phyloP scores from a whole-genome alignment of 1,284 basidiomycete species.

The Butyriboletus appendiculatus region DNA sequence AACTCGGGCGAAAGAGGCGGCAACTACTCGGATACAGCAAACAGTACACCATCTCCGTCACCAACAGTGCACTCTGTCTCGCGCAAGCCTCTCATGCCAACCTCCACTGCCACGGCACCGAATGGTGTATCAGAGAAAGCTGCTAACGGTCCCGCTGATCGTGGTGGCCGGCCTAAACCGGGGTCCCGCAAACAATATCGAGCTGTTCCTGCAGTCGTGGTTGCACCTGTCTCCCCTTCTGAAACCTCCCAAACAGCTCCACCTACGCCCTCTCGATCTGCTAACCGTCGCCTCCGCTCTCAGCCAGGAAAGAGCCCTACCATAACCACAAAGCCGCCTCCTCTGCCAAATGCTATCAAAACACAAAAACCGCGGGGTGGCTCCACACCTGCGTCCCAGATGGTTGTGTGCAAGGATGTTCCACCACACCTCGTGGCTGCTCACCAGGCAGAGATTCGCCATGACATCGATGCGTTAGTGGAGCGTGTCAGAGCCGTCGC shows the following conservation, averaged over 20 bases:
- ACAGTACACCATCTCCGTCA: conserved; percentile 24
- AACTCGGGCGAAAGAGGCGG: conserved; percentile 32
- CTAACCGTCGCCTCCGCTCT: conserved; percentile 44
- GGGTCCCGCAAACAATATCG: conserved; percentile 40
- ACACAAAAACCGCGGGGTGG: conserved; percentile 17
- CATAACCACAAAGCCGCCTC: conserved; percentile 16
- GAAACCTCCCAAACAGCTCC: conserved; percentile 32
- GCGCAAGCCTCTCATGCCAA: conserved; percentile 20
- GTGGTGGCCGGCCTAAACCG: conserved; percentile 35
- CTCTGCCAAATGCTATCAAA: conserved; percentile 21
- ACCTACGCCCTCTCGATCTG: conserved; percentile 38
- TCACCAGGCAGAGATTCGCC: conserved; percentile 48
- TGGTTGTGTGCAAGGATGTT: conserved; percentile 48
- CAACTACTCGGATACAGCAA: conserved; percentile 19
- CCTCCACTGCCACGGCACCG: conserved; percentile 1
- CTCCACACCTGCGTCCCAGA: conserved; percentile 36
- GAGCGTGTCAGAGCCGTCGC: conserved; percentile 70
- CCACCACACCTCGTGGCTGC: conserved; percentile 59
- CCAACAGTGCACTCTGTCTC: conserved; percentile 20
- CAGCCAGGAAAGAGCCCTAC: conserved; percentile 22
- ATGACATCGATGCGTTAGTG: conserved; percentile 68
- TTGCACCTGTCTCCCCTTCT: conserved; percentile 30
- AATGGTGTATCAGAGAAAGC: conserved; percentile 20
- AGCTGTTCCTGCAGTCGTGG: conserved; percentile 36
- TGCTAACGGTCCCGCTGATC: conserved; percentile 24